Evolutionary conservation across 805 yeast genomes (phyloP).

Genomic region (Candida saitoana): DNA sequence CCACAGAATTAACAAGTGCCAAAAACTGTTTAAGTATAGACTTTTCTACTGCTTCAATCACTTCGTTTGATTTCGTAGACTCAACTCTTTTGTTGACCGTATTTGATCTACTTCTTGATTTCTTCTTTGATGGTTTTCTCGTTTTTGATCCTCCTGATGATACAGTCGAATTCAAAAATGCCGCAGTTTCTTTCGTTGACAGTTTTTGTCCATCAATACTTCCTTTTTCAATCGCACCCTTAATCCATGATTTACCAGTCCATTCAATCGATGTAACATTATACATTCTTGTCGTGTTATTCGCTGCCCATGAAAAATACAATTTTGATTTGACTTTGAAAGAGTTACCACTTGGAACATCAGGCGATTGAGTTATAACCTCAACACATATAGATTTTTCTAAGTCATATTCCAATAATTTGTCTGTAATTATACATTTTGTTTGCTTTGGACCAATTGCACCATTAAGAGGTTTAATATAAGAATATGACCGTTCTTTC

Average conservation of each 20-base stretch:
- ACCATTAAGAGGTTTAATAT: constrained; percentile 60
- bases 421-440: constrained; percentile 58
- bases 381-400: constrained; percentile 45
- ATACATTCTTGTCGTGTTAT: constrained; percentile 48
- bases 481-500: constrained; percentile 48
- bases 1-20: constrained; percentile 21
- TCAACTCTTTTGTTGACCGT: constrained; percentile 12
- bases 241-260: constrained; percentile 77
- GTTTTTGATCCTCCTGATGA: constrained; percentile 11
- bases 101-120: constrained; percentile 11
- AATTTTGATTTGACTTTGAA: constrained; percentile 59
- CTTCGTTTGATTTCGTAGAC: constrained; percentile 8
- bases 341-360: constrained; percentile 75
- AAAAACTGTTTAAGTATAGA: constrained; percentile 15
- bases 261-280: constrained; percentile 60
- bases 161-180: constrained; percentile 36
- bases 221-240: constrained; percentile 70
- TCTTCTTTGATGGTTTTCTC: constrained; percentile 9
- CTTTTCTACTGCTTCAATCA: constrained; percentile 13
- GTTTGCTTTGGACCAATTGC: constrained; percentile 80
- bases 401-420: constrained; percentile 49
- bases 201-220: constrained; percentile 69
- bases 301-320: constrained; percentile 59
- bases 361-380: constrained; percentile 67
- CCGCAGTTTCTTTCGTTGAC: constrained; percentile 46